Conservation (phyloP, 306 rosid species). For the Cucurbita maxima region DNA sequence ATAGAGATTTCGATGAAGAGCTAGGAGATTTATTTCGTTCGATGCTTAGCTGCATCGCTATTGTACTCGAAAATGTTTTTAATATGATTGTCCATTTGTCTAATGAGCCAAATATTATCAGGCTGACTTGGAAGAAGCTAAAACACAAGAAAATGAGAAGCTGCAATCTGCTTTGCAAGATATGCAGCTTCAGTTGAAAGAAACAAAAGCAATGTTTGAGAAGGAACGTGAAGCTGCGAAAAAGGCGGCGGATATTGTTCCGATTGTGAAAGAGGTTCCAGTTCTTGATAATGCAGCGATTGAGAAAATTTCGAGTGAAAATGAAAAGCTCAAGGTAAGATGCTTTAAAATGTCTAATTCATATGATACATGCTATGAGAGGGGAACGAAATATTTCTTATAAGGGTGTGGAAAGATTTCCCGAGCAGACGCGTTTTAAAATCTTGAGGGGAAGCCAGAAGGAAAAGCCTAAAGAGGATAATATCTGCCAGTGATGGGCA, state of each 20-base stretch:
- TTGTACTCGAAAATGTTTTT: background rate
- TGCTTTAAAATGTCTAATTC: background rate
- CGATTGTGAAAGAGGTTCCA: constrained; percentile 82
- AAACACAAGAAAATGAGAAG: constrained; percentile 72
- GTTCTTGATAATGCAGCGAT: constrained; percentile 68
- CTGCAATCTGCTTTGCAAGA: constrained; percentile 75
- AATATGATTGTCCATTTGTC: background rate
- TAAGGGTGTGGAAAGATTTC: too few relatives aligned
- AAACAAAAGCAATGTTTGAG: constrained; percentile 54
- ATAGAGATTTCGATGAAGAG: background rate
- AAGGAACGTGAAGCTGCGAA: constrained; percentile 59
- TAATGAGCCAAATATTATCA: constrained; percentile 21
- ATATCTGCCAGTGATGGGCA: too few relatives aligned
- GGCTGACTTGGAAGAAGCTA: constrained; percentile 86
- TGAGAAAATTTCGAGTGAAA: constrained; percentile 71
- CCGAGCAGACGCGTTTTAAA: too few relatives aligned
- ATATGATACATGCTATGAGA: background rate
- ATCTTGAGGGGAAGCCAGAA: too few relatives aligned
- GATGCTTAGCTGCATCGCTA: background rate
- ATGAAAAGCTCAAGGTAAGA: constrained; percentile 87
- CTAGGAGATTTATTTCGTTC: background rate
- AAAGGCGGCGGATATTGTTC: constrained; percentile 51
- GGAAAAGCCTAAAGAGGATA: too few relatives aligned
- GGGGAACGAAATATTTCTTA: too few relatives aligned
- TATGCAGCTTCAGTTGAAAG: constrained; percentile 75